Evolutionary conservation across 768 basidiomycete genomes (phyloP).

Genomic region (Austroboletus eburneus): DNA sequence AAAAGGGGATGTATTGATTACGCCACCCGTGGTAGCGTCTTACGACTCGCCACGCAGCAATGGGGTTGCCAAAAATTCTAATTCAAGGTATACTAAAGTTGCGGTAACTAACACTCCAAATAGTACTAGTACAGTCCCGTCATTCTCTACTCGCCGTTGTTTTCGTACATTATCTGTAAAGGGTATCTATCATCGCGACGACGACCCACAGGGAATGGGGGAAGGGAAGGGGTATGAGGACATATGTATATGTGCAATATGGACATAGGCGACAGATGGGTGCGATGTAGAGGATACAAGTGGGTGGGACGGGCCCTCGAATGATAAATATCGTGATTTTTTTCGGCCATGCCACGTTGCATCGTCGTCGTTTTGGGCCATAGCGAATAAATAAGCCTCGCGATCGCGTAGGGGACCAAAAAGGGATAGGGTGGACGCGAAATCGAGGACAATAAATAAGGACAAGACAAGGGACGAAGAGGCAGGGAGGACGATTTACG

Average conservation of each 20-base stretch:
- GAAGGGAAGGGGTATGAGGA: conserved; percentile 14
- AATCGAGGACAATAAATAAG: conserved; percentile 28
- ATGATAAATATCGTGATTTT: conserved; percentile 26
- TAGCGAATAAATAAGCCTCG: conserved; percentile 30
- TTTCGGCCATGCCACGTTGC: conserved; percentile 19
- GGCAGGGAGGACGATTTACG: conserved; percentile 10
- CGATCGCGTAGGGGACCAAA: conserved; percentile 20
- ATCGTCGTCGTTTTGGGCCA: conserved; percentile 27
- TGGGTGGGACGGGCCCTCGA: conserved; percentile 7
- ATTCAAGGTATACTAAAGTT: conserved; percentile 35
- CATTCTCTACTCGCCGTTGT: conserved; percentile 24
- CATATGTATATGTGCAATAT: conserved; percentile 29
- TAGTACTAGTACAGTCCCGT: conserved; percentile 32
- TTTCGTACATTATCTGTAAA: conserved; percentile 23
- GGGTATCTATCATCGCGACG: conserved; percentile 34
- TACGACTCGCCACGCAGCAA: neutral
- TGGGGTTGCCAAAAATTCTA: conserved; percentile 29
- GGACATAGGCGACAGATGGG: conserved; percentile 25
- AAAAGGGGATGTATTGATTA: conserved; percentile 6
- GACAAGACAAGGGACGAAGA: conserved; percentile 12
- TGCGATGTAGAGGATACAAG: conserved; percentile 29
- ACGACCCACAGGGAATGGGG: conserved; percentile 18
- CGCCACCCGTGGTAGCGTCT: conserved; percentile 12
- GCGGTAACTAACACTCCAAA: conserved; percentile 27
- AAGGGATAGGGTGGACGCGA: conserved; percentile 15